These are phyloP conservation scores for Aspergillus neoniger DNA, from an alignment of 2,329 filamentous ascomycete genomes.

Conservation along the genomic window DNA sequence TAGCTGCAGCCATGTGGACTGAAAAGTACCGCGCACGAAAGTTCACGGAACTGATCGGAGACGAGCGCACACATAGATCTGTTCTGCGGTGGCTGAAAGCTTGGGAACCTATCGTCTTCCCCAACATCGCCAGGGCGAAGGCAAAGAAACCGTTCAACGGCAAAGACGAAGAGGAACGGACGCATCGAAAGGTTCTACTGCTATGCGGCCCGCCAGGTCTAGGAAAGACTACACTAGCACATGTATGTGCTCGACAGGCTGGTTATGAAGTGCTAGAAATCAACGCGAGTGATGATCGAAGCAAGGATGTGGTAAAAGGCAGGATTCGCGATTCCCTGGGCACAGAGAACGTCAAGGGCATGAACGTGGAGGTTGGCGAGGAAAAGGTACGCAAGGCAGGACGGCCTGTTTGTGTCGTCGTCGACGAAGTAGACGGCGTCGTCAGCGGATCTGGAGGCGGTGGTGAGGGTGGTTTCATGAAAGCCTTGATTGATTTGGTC, in stretches of 20 bases:
- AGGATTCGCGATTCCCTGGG: constrained; percentile 88
- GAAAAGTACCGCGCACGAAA: constrained; percentile 93
- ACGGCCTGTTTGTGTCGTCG: constrained; percentile 86
- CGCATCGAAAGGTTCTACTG: constrained; percentile 83
- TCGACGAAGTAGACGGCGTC: constrained; percentile 96
- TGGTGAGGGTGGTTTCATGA: constrained; percentile 92
- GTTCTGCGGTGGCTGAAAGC: constrained; percentile 91
- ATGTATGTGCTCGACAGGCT: constrained; percentile 92
- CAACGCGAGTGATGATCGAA: constrained; percentile 95
- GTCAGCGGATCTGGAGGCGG: constrained; percentile 74
- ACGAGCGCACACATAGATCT: constrained; percentile 87
- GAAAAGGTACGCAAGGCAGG: constrained; percentile 68
- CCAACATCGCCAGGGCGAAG: constrained; percentile 66
- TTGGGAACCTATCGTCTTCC: constrained; percentile 93
- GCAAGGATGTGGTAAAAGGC: constrained; percentile 83
- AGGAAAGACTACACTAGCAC: constrained; percentile 93
- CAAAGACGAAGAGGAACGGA: constrained; percentile 65
- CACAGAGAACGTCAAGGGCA: constrained; percentile 85
- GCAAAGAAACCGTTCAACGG: constrained; percentile 46
- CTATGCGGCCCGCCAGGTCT: constrained; percentile 89
- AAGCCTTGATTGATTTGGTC: constrained; percentile 88
- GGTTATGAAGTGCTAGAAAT: constrained; percentile 97
- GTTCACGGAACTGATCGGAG: constrained; percentile 91
- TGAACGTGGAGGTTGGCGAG: constrained; percentile 49
- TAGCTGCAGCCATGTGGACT: constrained; percentile 70